phyloP scores from a whole-genome alignment of 352 stramenopile species.

The Pythium pectinolyticum region DNA sequence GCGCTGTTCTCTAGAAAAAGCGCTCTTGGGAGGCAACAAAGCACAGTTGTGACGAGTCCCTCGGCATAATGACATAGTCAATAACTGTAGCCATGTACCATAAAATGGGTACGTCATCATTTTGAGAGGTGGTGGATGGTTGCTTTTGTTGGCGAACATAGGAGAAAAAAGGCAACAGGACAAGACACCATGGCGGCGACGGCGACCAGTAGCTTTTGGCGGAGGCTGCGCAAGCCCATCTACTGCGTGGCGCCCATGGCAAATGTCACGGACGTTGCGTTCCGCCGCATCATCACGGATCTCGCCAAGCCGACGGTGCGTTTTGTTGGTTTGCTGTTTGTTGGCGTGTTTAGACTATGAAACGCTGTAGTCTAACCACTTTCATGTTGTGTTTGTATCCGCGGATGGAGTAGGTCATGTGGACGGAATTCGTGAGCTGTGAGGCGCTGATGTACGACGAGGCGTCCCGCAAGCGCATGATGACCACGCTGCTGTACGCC shows the following conservation, averaged over 20 bases:
- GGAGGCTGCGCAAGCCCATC: constrained; percentile 55
- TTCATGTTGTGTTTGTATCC: neutral
- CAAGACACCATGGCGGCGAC: neutral
- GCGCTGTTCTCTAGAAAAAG: neutral
- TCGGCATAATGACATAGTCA: constrained; percentile 5
- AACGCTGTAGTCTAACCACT: neutral
- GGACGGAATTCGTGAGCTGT: constrained; percentile 87
- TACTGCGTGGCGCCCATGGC: constrained; percentile 85
- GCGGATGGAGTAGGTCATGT: constrained; percentile 27
- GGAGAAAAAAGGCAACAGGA: constrained; percentile 19
- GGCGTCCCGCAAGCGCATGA: constrained; percentile 66
- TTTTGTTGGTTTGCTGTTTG: neutral
- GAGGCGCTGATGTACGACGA: constrained; percentile 71
- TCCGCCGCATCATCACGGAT: constrained; percentile 70
- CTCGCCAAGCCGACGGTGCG: constrained; percentile 69
- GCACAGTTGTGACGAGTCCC: constrained; percentile 12
- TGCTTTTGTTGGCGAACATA: neutral
- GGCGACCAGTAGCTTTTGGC: constrained; percentile 60
- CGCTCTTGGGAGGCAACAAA: neutral
- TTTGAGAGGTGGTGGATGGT: neutral
- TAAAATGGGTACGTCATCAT: neutral
- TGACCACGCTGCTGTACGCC: constrained; percentile 72
- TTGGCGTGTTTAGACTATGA: no score
- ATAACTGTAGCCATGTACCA: constrained; percentile 13
- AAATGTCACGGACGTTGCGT: constrained; percentile 79